phyloP scores from a whole-genome alignment of 345 rosid species.

The Cardamine occulta region DNA sequence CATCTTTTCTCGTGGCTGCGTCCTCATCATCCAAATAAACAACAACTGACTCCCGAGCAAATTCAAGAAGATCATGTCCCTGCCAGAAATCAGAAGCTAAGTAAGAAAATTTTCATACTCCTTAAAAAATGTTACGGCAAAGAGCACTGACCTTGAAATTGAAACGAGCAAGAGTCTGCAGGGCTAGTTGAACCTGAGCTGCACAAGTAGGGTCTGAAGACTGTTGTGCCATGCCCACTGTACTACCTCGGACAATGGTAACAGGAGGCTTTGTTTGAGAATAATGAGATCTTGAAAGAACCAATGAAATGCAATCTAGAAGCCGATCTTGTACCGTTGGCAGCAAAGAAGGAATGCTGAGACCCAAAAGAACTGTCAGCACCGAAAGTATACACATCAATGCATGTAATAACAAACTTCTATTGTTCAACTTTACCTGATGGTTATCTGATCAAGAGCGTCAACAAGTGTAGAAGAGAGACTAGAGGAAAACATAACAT shows the following conservation, averaged over 20 bases:
- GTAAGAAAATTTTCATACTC: slow-evolving; percentile 16
- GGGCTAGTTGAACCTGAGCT: slow-evolving; percentile 88
- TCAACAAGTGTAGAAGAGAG: slow-evolving; percentile 86
- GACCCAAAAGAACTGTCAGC: slow-evolving; percentile 36
- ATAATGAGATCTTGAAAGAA: slow-evolving; percentile 79
- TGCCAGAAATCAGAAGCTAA: slow-evolving; percentile 46
- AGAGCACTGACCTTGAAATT: slow-evolving; percentile 74
- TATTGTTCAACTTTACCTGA: slow-evolving; percentile 52
- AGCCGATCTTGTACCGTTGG: slow-evolving; percentile 86
- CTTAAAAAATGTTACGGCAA: slow-evolving; percentile 9
- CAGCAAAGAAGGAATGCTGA: slow-evolving; percentile 90
- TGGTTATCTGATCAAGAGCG: slow-evolving; percentile 85
- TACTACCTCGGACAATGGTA: slow-evolving; percentile 61
- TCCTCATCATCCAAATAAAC: slow-evolving; percentile 92
- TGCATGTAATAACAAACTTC: slow-evolving; percentile 26
- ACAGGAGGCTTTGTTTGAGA: slow-evolving; percentile 69
- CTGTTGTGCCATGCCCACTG: slow-evolving; percentile 57
- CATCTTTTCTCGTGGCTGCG: slow-evolving; percentile 85
- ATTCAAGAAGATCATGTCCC: slow-evolving; percentile 91
- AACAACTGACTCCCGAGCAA: slow-evolving; percentile 89
- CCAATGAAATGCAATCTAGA: slow-evolving; percentile 75
- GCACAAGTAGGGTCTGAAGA: slow-evolving; percentile 69
- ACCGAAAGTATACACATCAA: slow-evolving; percentile 20
- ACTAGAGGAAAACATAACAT: slow-evolving; percentile 85
- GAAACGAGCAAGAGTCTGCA: slow-evolving; percentile 93